These are phyloP conservation scores for Psidium guajava DNA, from an alignment of 345 rosid species.

Conservation along the genomic window DNA sequence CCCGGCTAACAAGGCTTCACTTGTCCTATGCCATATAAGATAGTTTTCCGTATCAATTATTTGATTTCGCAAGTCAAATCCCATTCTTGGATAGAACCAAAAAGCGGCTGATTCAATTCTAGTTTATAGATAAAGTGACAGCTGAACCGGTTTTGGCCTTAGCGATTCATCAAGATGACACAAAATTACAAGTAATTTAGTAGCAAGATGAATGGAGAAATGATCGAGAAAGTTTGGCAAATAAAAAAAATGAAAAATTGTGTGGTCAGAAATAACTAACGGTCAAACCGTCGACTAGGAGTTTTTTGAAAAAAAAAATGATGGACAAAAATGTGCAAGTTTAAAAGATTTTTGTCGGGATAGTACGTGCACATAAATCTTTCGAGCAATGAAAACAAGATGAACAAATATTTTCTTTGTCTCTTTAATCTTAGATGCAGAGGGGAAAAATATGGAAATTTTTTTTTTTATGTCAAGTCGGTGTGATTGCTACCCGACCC, in stretches of 20 bases:
- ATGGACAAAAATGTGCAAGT: background rate
- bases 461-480: background rate
- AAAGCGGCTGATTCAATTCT: background rate
- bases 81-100: background rate
- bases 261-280: too few relatives aligned
- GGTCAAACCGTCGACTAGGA: too few relatives aligned
- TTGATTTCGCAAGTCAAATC: background rate
- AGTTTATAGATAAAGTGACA: background rate
- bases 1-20: background rate
- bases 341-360: background rate
- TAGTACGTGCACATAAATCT: background rate
- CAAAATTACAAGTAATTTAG: background rate
- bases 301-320: too few relatives aligned
- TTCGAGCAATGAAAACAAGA: background rate
- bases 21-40: background rate
- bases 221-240: background rate
- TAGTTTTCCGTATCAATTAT: background rate
- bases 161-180: background rate
- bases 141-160: background rate
- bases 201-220: background rate
- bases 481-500: background rate
- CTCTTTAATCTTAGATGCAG: background rate
- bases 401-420: background rate
- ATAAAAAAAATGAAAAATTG: too few relatives aligned
- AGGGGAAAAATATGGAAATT: too few relatives aligned